phyloP scores from a whole-genome alignment of 345 rosid species.

The Eucalyptus polyanthemos region DNA sequence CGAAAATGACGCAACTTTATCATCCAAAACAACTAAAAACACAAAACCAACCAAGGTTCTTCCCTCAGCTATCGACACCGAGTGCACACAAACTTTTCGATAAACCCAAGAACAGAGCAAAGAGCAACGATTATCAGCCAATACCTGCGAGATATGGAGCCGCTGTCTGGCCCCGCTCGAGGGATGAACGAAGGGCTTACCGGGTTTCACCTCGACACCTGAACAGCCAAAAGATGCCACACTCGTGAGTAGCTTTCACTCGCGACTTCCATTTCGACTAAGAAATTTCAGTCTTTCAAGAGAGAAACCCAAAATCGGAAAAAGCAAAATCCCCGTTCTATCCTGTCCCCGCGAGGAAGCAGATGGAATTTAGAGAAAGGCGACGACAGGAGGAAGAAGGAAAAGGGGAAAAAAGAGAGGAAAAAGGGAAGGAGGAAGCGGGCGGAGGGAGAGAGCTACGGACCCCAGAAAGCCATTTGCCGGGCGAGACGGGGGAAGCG shows the following conservation, averaged over 20 bases:
- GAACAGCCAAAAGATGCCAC: neutral
- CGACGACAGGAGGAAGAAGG: neutral
- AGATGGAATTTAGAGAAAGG: neutral
- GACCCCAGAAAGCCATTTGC: neutral
- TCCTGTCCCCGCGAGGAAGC: neutral
- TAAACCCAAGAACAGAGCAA: neutral
- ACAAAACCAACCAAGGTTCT: neutral
- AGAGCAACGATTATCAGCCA: neutral
- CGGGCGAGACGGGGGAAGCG: neutral
- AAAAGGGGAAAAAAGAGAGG: neutral
- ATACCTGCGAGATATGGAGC: constrained; percentile 64
- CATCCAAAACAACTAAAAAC: neutral
- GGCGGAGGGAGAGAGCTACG: neutral
- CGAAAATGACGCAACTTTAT: neutral
- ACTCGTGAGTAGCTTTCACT: neutral
- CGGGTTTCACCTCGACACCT: constrained; percentile 66
- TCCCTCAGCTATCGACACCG: too few relatives aligned
- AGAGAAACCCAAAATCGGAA: neutral
- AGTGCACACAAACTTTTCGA: too few relatives aligned
- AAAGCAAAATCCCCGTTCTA: neutral
- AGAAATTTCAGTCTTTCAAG: neutral
- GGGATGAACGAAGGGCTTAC: constrained; percentile 34
- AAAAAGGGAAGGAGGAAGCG: neutral
- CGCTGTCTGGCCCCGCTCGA: constrained; percentile 14
- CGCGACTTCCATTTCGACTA: neutral